Base-by-base conservation (phyloP, 306 rosid genomes). In the Astragalus glycyphyllos region DNA sequence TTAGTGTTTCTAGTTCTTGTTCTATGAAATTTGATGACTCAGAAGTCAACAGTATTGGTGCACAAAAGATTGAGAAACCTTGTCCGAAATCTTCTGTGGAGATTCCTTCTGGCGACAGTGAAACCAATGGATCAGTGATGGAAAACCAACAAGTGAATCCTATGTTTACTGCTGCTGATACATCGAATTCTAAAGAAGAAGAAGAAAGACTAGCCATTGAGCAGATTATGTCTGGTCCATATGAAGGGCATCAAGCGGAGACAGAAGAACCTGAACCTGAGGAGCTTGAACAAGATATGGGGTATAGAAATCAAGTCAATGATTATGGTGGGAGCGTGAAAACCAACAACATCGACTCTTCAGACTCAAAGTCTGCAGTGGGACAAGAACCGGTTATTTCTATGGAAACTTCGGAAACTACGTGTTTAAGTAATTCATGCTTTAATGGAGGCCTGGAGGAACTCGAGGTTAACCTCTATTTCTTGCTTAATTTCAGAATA, bases 271-370 rank as follows among this genome's bases (percentile, higher is more conserved):
- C 23, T 20, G 92, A 84, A 78, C 84, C 84, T 40, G 89, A 94
- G 23, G 99, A 94, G 83, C 97, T 94, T 56, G 96, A 83, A 86
- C 86, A 87, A 31, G 87, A 88, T 75, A 44, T 67, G 46, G 80
- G 56, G 65, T 63, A 63, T 54, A 58, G 60, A 42, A 81, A 83
- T 80, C 87, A 80, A 71, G 89, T 62, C 37, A 86, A 81, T 53
- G 89, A 84, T 58, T 12, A 46, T 68, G 78, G 63, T 11, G 79
- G 75, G 15, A 65, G 66, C 16, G 20, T 60, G 81, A 67, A 76
- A 57, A 69, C 29, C 55, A 45, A 62, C 75, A 82, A 38, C 40
- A 6, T 58, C 16, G 86, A 82, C 46, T 59, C 85, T 76, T 80
- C 81, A 69, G 69, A 34, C 75, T 69, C 69, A 38, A 80, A 78